Evolutionary conservation across 179 eudicot genomes (phyloP).

Genomic region (Pouteria campechiana): DNA sequence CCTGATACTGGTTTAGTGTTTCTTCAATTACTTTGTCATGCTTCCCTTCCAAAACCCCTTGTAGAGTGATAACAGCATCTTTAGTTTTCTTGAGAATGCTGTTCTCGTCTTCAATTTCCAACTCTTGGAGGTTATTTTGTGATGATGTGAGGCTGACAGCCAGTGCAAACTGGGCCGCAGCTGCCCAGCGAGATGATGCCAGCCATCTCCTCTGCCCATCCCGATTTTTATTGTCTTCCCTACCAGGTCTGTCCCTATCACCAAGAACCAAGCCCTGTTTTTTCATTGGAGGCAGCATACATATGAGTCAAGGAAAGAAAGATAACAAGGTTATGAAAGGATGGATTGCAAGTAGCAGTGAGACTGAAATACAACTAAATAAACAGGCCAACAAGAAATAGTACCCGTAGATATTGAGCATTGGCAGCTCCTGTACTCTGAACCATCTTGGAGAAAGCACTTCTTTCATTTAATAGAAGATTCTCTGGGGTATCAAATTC

Average conservation of each 20-base stretch:
- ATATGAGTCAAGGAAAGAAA: too few relatives aligned
- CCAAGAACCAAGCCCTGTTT: too few relatives aligned
- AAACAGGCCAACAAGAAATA: constrained; percentile 30
- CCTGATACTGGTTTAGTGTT: constrained; percentile 1
- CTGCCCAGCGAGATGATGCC: constrained; percentile 70
- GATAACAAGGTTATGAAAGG: too few relatives aligned
- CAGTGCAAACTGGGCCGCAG: constrained; percentile 77
- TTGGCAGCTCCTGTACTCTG: constrained; percentile 49
- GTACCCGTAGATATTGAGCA: constrained; percentile 33
- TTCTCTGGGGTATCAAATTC: constrained; percentile 39
- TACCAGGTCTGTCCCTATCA: constrained; percentile 4
- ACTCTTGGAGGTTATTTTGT: constrained; percentile 47
- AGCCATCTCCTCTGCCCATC: constrained; percentile 43
- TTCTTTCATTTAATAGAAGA: constrained; percentile 23
- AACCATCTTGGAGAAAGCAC: constrained; percentile 47
- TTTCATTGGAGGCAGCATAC: too few relatives aligned
- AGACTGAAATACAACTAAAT: too few relatives aligned
- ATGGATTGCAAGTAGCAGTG: too few relatives aligned
- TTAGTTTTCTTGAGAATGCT: constrained; percentile 55
- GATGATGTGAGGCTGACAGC: constrained; percentile 49
- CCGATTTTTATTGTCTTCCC: constrained; percentile 5
- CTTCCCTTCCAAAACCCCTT: constrained; percentile 67
- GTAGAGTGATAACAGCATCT: constrained; percentile 63
- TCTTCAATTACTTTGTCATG: constrained; percentile 35
- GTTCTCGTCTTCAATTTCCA: constrained; percentile 37